Percentiles rank a stretch among this genome's conserved stretches.
Evolutionary conservation across 2,329 filamentous ascomycete species (phyloP).

Genomic region (Rhynchosporium graminicola): DNA sequence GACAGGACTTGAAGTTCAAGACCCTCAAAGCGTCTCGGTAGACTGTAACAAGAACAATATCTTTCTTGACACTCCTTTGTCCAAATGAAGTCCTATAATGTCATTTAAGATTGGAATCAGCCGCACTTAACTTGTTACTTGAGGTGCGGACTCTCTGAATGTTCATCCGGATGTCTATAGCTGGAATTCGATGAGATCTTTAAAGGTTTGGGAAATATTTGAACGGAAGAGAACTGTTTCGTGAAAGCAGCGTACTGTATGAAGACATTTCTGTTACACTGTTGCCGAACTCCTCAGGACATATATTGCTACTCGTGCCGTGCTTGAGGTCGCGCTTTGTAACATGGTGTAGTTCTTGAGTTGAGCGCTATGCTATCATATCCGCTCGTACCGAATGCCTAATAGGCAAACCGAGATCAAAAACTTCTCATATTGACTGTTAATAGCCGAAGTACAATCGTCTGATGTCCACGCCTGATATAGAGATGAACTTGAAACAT

Average conservation of each 20-base stretch:
- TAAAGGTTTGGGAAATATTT: neutral
- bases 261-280: neutral
- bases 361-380: neutral
- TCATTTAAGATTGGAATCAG: constrained; percentile 1
- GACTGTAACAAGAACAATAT: constrained; percentile 9
- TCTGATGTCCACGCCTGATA: constrained; percentile 10
- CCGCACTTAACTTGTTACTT: constrained; percentile 12
- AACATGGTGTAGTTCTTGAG: neutral
- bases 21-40: constrained; percentile 4
- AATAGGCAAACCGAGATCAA: neutral
- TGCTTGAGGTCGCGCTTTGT: neutral
- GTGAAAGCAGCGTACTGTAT: constrained; percentile 5
- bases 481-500: neutral
- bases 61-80: neutral
- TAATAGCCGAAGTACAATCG: constrained; percentile 9
- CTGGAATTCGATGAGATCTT: constrained; percentile 1
- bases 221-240: constrained; percentile 2
- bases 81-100: constrained; percentile 1
- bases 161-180: constrained; percentile 1
- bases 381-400: neutral
- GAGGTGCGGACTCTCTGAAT: neutral
- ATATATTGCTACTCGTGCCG: neutral
- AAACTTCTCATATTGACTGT: constrained; percentile 3
- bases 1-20: neutral
- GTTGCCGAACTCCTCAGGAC: neutral